Conservation (phyloP, 441 rosid species). For the Melastoma candidum region DNA sequence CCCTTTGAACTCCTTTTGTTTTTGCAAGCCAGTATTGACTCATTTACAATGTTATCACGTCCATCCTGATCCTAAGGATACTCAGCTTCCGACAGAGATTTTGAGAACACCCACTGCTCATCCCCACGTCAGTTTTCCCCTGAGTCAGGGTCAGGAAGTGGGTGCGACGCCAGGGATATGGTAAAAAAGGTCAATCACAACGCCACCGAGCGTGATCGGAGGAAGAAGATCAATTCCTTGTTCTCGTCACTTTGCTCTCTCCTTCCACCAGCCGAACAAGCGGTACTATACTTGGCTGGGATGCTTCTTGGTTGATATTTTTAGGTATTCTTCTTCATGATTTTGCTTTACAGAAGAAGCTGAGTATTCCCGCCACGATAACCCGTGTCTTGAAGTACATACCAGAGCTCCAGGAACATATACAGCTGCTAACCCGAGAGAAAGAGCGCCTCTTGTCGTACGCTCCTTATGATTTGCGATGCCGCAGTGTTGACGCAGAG, state of each 20-base stretch:
- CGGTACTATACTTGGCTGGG: constrained; percentile 18
- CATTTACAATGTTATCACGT: no score
- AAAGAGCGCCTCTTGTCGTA: constrained; percentile 30
- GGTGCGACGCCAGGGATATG: neutral
- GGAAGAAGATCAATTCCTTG: constrained; percentile 48
- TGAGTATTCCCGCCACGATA: constrained; percentile 50
- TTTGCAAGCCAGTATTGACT: no score
- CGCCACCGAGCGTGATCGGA: constrained; percentile 55
- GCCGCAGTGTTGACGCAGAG: constrained; percentile 10
- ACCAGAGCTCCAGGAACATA: constrained; percentile 45
- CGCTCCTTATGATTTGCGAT: constrained; percentile 9
- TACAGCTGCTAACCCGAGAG: constrained; percentile 27
- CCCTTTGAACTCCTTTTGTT: no score
- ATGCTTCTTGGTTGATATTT: neutral
- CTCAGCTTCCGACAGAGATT: no score
- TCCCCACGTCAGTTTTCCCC: no score
- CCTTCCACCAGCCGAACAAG: constrained; percentile 44
- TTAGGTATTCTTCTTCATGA: neutral
- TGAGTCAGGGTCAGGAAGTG: no score
- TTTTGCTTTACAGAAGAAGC: constrained; percentile 29
- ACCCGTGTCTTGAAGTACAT: constrained; percentile 41
- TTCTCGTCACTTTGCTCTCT: constrained; percentile 49
- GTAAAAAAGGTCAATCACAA: constrained; percentile 66
- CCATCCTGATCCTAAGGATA: no score
- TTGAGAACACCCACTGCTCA: no score